A percentile compares a stretch with the other conserved stretches of the same genome.
Evolutionary conservation across 257 asterid species (phyloP).

Genomic region (Cinchona pubescens): DNA sequence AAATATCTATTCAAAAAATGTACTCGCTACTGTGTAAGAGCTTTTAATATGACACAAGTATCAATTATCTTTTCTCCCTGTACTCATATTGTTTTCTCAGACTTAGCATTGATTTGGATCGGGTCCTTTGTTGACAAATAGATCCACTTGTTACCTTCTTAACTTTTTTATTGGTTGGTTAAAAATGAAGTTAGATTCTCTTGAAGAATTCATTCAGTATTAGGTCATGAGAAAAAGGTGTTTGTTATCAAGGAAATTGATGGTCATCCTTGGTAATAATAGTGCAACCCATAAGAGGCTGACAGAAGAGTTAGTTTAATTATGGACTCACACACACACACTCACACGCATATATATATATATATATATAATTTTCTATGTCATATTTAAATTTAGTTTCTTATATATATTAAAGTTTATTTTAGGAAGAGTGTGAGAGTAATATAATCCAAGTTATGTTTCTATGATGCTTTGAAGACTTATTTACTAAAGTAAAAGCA

Average conservation of each 20-base stretch:
- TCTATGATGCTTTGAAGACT: no score
- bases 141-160: background rate
- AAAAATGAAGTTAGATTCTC: no score
- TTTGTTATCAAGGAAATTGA: background rate
- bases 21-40: no score
- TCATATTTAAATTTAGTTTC: background rate
- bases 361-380: no score
- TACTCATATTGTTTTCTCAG: background rate
- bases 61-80: background rate
- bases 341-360: no score
- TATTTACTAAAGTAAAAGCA: no score
- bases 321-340: no score
- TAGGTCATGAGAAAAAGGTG: background rate
- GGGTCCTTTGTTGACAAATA: background rate
- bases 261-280: background rate
- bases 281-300: background rate
- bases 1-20: background rate
- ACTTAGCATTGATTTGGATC: background rate
- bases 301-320: background rate
- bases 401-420: no score
- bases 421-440: no score
- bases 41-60: background rate
- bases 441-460: no score
- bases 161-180: background rate
- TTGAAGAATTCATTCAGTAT: background rate